phyloP scores from a whole-genome alignment of 1,284 basidiomycete species.

The Sporisorium scitamineum region DNA sequence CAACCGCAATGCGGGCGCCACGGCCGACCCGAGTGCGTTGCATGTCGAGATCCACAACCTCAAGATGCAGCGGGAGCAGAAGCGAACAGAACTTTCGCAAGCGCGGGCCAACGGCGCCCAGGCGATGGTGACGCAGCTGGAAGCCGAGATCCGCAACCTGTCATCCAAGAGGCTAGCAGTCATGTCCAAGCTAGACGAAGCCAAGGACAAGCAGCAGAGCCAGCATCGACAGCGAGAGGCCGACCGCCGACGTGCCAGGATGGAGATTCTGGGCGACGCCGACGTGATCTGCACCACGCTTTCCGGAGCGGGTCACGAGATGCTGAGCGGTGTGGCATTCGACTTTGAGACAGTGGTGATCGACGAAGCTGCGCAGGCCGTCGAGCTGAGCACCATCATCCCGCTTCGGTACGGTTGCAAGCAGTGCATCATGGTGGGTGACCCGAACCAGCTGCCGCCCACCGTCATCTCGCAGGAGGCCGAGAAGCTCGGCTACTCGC shows the following conservation, averaged over 20 bases:
- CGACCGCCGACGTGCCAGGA: conserved; percentile 49
- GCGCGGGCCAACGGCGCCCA: conserved; percentile 25
- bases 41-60: conserved; percentile 49
- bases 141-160: conserved; percentile 54
- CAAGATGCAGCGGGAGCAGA: conserved; percentile 53
- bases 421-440: conserved; percentile 94
- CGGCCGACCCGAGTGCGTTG: conserved; percentile 39
- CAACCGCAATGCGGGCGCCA: conserved; percentile 20
- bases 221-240: conserved; percentile 57
- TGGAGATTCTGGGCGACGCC: conserved; percentile 72
- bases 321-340: conserved; percentile 77
- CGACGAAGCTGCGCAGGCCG: conserved; percentile 97
- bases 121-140: conserved; percentile 41
- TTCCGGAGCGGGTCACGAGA: conserved; percentile 86
- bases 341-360: conserved; percentile 97
- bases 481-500: conserved; percentile 83
- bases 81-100: conserved; percentile 54
- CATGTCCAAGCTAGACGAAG: conserved; percentile 60
- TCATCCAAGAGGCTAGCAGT: conserved; percentile 46
- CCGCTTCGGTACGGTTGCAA: conserved; percentile 89
- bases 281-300: conserved; percentile 96
- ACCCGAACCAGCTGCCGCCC: conserved; percentile 96
- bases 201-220: conserved; percentile 58
- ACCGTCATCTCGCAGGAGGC: conserved; percentile 94
- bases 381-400: conserved; percentile 95